These are phyloP conservation scores for Pilasporangium apinafurcum DNA, from an alignment of 352 stramenopile genomes.

Conservation along the genomic window DNA sequence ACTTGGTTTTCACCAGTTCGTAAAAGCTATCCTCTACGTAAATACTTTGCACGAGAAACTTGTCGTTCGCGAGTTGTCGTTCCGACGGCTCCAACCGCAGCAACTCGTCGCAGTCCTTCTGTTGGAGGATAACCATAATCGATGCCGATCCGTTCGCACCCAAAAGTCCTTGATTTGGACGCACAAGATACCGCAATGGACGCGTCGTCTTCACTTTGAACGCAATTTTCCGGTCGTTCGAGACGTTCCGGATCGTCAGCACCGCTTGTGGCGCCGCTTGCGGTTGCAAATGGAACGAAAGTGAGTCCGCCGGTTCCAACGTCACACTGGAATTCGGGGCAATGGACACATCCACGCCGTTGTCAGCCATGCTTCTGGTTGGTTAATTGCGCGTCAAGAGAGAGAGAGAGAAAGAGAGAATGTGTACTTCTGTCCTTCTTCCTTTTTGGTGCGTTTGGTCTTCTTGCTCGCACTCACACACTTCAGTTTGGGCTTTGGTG, in stretches of 20 bases:
- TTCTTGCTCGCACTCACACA: no score
- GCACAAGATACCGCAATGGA: slow-evolving; percentile 85
- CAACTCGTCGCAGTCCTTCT: slow-evolving; percentile 86
- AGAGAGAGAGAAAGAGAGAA: background rate
- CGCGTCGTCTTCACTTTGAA: slow-evolving; percentile 89
- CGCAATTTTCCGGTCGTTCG: slow-evolving; percentile 73
- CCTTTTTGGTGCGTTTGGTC: no score
- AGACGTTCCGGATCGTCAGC: slow-evolving; percentile 81
- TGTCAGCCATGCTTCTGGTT: slow-evolving; percentile 28
- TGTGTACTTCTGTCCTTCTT: background rate
- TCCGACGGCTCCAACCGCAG: slow-evolving; percentile 69
- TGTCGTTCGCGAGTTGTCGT: slow-evolving; percentile 83
- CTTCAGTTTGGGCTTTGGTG: no score
- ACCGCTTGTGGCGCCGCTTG: slow-evolving; percentile 68
- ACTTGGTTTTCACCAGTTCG: slow-evolving; percentile 82
- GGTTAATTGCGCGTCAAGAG: background rate
- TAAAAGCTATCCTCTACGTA: slow-evolving; percentile 83
- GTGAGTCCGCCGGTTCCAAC: slow-evolving; percentile 74
- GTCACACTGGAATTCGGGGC: slow-evolving; percentile 73
- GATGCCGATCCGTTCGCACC: slow-evolving; percentile 65
- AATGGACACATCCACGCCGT: slow-evolving; percentile 42
- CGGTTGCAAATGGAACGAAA: slow-evolving; percentile 65
- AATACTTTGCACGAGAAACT: slow-evolving; percentile 87
- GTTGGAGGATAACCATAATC: slow-evolving; percentile 86
- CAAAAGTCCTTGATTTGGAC: slow-evolving; percentile 82